These are phyloP conservation scores for Ophiocordyceps sinensis DNA, from an alignment of 2,329 filamentous ascomycete species.

Conservation along the genomic window DNA sequence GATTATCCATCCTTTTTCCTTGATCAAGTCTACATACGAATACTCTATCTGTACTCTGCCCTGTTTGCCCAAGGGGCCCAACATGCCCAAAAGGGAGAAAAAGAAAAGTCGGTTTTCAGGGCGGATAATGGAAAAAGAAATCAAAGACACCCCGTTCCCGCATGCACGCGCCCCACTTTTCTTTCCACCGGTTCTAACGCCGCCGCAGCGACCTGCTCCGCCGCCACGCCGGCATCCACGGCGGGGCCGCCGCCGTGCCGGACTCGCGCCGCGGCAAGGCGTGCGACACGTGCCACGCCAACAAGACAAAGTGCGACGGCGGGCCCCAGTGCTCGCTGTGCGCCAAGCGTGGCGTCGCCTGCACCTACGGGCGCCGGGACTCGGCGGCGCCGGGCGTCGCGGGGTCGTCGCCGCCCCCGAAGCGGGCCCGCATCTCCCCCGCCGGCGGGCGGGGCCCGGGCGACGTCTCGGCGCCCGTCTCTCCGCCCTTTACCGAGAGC, in stretches of 20 bases:
- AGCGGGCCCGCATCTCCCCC: background rate
- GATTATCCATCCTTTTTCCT: background rate
- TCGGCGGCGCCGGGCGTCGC: background rate
- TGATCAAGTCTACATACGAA: no score
- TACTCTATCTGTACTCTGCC: no score
- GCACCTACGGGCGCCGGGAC: constrained; percentile 18
- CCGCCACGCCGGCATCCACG: constrained; percentile 21
- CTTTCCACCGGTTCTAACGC: background rate
- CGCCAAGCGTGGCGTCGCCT: constrained; percentile 20
- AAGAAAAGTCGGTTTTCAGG: no score
- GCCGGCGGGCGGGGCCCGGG: background rate
- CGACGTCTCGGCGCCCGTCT: background rate
- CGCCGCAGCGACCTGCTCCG: constrained; percentile 20
- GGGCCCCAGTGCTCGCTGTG: constrained; percentile 23
- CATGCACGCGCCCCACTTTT: background rate
- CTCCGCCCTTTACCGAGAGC: background rate
- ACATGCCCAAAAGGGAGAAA: no score
- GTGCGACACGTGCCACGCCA: constrained; percentile 28
- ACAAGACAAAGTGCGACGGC: constrained; percentile 30
- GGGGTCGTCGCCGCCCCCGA: background rate
- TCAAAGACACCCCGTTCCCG: no score
- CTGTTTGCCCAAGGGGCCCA: no score
- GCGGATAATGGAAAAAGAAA: no score
- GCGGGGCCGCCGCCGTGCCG: constrained; percentile 12
- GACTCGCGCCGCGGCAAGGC: constrained; percentile 22